phyloP scores from a whole-genome alignment of 179 eudicot species.

The Silene vulgaris region DNA sequence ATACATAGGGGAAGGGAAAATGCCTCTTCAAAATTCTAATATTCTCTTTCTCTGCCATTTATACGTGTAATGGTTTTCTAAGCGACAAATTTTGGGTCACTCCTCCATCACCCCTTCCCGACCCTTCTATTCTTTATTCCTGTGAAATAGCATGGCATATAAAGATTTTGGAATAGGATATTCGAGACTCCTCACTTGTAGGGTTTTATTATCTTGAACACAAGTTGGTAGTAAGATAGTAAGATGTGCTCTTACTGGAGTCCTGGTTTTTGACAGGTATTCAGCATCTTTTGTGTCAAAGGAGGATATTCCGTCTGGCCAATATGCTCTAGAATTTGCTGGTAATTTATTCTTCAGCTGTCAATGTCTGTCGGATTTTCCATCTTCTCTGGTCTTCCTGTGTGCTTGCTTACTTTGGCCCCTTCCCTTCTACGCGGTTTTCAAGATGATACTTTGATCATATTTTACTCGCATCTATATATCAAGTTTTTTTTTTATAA shows the following conservation, averaged over 20 bases:
- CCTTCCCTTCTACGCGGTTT: background rate
- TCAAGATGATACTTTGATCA: background rate
- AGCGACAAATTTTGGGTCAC: background rate
- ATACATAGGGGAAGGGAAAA: no score
- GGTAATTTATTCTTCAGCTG: constrained; percentile 40
- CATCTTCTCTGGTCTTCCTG: background rate
- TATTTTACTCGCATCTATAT: background rate
- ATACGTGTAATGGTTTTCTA: background rate
- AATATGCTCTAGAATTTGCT: constrained; percentile 70
- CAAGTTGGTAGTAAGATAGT: background rate
- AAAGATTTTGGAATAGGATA: background rate
- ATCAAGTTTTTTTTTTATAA: no score
- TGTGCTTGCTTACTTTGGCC: background rate
- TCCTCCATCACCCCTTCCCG: background rate
- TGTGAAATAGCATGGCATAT: background rate
- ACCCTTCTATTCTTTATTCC: background rate
- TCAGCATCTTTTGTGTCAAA: constrained; percentile 73
- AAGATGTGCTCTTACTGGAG: background rate
- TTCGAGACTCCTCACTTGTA: background rate
- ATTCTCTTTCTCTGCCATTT: background rate
- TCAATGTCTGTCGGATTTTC: background rate
- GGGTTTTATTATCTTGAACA: background rate
- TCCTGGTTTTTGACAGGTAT: constrained; percentile 39
- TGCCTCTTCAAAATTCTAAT: background rate
- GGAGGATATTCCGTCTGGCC: constrained; percentile 61